A percentile compares a stretch with the other conserved stretches of the same genome.
These are phyloP conservation scores for Xylaria sp. DNA, from an alignment of 2,329 filamentous ascomycete genomes.

Conservation along the genomic window DNA sequence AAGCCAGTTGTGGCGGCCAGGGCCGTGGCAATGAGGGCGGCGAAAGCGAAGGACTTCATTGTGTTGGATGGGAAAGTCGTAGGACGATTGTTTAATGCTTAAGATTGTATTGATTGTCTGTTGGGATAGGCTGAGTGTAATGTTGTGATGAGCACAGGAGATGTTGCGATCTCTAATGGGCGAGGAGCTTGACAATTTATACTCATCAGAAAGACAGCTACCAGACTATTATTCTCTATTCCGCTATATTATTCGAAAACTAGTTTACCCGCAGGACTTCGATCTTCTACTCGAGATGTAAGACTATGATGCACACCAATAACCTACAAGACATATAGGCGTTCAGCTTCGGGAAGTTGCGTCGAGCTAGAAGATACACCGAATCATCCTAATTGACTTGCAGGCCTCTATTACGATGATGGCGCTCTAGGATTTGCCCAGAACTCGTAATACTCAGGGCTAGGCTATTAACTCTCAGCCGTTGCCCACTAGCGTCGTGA, in stretches of 20 bases:
- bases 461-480: constrained; percentile 12
- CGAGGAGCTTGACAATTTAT: constrained; percentile 21
- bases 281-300: neutral
- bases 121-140: neutral
- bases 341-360: constrained; percentile 12
- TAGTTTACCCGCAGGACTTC: neutral
- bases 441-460: constrained; percentile 18
- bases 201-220: constrained; percentile 7
- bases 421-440: neutral
- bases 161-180: constrained; percentile 27
- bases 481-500: constrained; percentile 23
- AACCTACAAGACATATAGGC: neutral
- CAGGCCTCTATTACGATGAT: constrained; percentile 17
- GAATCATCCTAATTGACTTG: constrained; percentile 9
- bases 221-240: neutral
- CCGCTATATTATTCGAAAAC: neutral
- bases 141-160: constrained; percentile 28
- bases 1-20: constrained; percentile 35
- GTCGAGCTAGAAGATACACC: constrained; percentile 16
- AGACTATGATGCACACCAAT: constrained; percentile 2
- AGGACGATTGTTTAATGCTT: neutral
- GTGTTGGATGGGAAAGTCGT: constrained; percentile 17
- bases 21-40: constrained; percentile 36
- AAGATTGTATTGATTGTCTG: neutral
- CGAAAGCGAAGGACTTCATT: constrained; percentile 46